Base-by-base conservation (phyloP, 345 rosid species). In the Viola odorata region DNA sequence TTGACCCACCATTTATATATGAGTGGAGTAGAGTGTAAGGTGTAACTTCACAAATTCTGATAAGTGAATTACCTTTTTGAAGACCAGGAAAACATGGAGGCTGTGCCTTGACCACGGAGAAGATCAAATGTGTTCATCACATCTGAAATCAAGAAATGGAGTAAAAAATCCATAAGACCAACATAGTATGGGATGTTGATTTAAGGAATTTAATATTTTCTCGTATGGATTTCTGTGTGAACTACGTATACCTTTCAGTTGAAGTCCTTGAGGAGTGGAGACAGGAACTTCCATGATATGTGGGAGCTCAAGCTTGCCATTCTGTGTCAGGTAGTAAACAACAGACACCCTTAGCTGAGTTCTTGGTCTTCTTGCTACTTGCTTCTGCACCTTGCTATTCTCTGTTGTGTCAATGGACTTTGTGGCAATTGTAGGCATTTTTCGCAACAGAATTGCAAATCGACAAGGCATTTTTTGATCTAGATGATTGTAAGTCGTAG, bases 281-380 rank as follows among this genome's bases (percentile, higher is more conserved):
- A 68, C 56, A 16, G 61, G 38, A 13, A 68, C 66, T 41, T 68
- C 72, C 37, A 61, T 32, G 55, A 61, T 55, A 68, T 68, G 72
- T 32, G 72, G 72, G 7, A 54, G 62, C 49, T 68, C 72, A 41
- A 68, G 41, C 14, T 61, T 50, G 36, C 72, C 72, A 37, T 68
- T 68, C 42, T 42, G 54, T 0, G 66, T 45, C 7, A 68, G 60
- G 56, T 68, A 55, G 55, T 68, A 68, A 41, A 61, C 66, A 41
- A 55, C 62, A 37, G 44, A 15, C 10, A 63, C 67, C 58, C 61
- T 53, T 55, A 58, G 65, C 60, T 76, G 63, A 11, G 55, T 12
- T 57, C 48, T 63, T 67, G 44, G 56, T 63, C 60, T 71, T 57
- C 40, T 62, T 81, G 44, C 70, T 74, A 55, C 72, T 77, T 6